Conservation (phyloP, 345 rosid species). For the Aquilaria malaccensis region DNA sequence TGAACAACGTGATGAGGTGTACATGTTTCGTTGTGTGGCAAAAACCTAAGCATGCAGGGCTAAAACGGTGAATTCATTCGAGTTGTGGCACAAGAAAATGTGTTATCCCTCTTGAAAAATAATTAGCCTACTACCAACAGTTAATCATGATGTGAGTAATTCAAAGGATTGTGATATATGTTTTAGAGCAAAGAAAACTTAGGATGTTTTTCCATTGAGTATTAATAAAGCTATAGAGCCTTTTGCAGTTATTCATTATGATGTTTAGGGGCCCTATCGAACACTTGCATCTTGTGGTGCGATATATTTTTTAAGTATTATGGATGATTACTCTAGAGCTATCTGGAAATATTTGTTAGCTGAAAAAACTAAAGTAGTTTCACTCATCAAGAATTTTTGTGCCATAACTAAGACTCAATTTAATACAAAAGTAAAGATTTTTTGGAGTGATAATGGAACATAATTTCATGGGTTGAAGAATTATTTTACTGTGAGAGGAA, state of each 20-base stretch:
- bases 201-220: too few relatives aligned
- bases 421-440: not conserved
- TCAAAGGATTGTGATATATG: slow-evolving; percentile 11
- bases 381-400: too few relatives aligned
- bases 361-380: too few relatives aligned
- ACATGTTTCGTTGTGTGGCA: not conserved
- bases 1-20: not conserved
- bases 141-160: too few relatives aligned
- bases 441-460: slow-evolving; percentile 6
- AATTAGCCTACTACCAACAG: not conserved
- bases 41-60: not conserved
- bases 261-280: not conserved
- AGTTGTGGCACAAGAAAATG: slow-evolving; percentile 6
- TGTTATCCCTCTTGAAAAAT: too few relatives aligned
- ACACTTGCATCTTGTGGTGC: not conserved
- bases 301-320: not conserved
- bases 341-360: too few relatives aligned
- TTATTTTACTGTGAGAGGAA: slow-evolving; percentile 3
- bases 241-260: slow-evolving; percentile 19
- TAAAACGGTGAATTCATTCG: not conserved
- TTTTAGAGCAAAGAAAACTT: slow-evolving; percentile 1
- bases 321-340: too few relatives aligned
- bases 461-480: not conserved
- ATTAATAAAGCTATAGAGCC: not conserved
- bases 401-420: too few relatives aligned